Evolutionary conservation across 177 flowering plant species (phyloP).

Genomic region (Telopea speciosissima): DNA sequence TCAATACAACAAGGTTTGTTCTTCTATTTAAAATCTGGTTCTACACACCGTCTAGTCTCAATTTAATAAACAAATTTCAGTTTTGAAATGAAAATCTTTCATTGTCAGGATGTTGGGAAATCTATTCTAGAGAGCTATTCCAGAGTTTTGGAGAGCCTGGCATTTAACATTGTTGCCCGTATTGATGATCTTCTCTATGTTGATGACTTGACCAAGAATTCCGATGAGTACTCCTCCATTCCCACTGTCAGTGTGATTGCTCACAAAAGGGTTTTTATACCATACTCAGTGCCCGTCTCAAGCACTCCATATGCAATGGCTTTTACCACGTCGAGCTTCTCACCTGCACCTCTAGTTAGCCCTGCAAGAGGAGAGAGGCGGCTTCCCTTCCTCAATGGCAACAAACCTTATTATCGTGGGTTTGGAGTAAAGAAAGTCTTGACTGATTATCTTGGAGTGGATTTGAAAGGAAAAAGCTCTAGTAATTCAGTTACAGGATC

Average conservation of each 20-base stretch:
- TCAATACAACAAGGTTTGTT: constrained; percentile 60
- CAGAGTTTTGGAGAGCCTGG: constrained; percentile 93
- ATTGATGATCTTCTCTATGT: constrained; percentile 89
- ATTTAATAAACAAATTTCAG: neutral
- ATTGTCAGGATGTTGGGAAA: constrained; percentile 1
- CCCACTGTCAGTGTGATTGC: constrained; percentile 46
- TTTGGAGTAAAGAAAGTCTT: constrained; percentile 68
- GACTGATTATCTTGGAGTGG: constrained; percentile 66
- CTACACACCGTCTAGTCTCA: neutral
- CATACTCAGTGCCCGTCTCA: constrained; percentile 47
- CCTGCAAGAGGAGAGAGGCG: constrained; percentile 57
- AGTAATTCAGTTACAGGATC: constrained; percentile 29
- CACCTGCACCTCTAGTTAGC: constrained; percentile 51
- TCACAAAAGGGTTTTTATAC: constrained; percentile 50
- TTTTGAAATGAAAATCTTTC: neutral
- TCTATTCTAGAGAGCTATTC: constrained; percentile 39
- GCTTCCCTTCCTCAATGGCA: constrained; percentile 45
- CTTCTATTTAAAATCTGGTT: neutral
- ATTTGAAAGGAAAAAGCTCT: constrained; percentile 34
- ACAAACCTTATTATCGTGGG: constrained; percentile 48
- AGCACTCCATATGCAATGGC: constrained; percentile 62
- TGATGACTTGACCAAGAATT: constrained; percentile 67
- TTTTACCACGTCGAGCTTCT: constrained; percentile 42
- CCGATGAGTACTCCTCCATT: constrained; percentile 47
- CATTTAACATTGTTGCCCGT: constrained; percentile 78